Evolutionary conservation across 164 flowering plant genomes (phyloP).

Genomic region (Umbilicus rupestris): DNA sequence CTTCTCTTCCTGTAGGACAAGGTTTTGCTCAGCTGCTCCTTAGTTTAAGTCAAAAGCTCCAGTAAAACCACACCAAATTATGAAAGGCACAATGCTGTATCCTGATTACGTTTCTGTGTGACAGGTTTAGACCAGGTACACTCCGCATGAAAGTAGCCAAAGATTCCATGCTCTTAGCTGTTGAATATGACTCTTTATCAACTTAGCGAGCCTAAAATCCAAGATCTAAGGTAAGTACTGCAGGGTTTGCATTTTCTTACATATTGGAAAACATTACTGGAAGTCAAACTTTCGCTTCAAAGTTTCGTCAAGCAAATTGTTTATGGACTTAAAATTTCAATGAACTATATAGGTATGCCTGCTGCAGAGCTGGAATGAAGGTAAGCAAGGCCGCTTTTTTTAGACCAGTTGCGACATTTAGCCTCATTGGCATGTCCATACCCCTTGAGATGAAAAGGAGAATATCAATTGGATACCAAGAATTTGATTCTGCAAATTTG

Average conservation of each 20-base stretch:
- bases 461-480: slow-evolving; percentile 8
- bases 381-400: no score
- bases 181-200: slow-evolving; percentile 67
- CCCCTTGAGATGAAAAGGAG: no score
- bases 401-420: no score
- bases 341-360: no score
- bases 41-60: slow-evolving; percentile 88
- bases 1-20: slow-evolving; percentile 58
- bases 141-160: no score
- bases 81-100: slow-evolving; percentile 88
- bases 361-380: no score
- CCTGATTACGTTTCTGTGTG: slow-evolving; percentile 10
- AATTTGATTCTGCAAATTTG: no score
- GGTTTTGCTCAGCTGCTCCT: slow-evolving; percentile 77
- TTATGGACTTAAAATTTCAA: slow-evolving; percentile 95
- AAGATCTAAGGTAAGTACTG: slow-evolving; percentile 67
- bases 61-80: slow-evolving; percentile 92
- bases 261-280: not conserved
- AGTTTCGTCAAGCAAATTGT: slow-evolving; percentile 72
- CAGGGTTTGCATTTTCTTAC: no score
- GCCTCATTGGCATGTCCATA: no score
- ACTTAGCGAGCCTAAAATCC: slow-evolving; percentile 88
- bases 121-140: no score
- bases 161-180: no score
- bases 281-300: slow-evolving; percentile 64